Evolutionary conservation across 768 basidiomycete genomes (phyloP), one percentile per base, ranked within the genome.

Genomic region (Xerocomus brunneocitrinus): DNA sequence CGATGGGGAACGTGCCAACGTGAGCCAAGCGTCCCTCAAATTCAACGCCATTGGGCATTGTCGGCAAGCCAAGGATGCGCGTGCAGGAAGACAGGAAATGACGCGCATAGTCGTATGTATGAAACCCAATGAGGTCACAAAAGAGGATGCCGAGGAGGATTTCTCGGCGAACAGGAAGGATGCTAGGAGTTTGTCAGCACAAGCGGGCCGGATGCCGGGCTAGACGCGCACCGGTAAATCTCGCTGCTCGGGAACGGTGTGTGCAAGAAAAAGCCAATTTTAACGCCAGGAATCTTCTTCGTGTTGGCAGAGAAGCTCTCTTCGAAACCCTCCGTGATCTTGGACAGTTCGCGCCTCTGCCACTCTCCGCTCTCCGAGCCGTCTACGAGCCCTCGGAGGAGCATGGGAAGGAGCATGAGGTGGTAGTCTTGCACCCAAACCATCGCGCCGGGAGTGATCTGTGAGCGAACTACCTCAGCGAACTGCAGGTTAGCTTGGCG

Each of bases 391-490:
- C 84, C 83, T 46, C 95, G 86, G n/a, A 98, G 80, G 49, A 95
- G 80, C 88, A 95, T 89, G 24, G 95, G 95, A 6, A 98, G 82
- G 58, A 98, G 89, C 95, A 98, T 98, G 56, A 98, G 83, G 68
- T 94, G 92, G 68, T 95, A 94, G 68, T 95, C 93, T 69, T 99
- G 97, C 3, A 99, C 97, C 97, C 97, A 98, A 38, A 99, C 92
- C 85, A 98, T 95, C 50, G 94, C 83, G 19, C 91, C 92, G 2
- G 89, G 85, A 5, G 79, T 81, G 51, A 93, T 76, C 67, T 93
- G 89, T 43, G 78, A 76, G 56, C 82, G 79, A 53, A 98, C 90
- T 22, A 79, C 90, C 69, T 98, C 89, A 0, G 97, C 95, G 64
- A 99, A 99, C 60, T 84, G 79, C 74, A 95, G 76, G 70, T 98